Evolutionary conservation across 306 rosid genomes (phyloP).

Genomic region (Coriaria nepalensis): DNA sequence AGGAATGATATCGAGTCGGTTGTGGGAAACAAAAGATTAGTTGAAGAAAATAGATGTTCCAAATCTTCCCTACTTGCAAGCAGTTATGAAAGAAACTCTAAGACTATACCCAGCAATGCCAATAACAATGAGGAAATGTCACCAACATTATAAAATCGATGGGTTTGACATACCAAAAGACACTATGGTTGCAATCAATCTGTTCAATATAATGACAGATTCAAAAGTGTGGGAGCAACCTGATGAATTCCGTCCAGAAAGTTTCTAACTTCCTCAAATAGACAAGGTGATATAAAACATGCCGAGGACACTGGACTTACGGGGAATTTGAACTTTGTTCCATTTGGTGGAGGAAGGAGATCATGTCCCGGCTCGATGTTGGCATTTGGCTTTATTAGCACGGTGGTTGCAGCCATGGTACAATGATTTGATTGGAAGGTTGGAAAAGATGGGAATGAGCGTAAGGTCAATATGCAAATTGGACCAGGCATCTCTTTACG

Average conservation of each 20-base stretch:
- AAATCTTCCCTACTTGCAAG: slow-evolving; percentile 25
- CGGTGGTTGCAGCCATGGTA: slow-evolving; percentile 29
- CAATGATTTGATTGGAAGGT: slow-evolving; percentile 42
- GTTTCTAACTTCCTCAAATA: too few relatives aligned
- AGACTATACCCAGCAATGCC: slow-evolving; percentile 37
- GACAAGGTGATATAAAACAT: too few relatives aligned
- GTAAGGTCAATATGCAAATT: slow-evolving; percentile 20
- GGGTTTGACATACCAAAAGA: slow-evolving; percentile 23
- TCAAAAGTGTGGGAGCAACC: slow-evolving; percentile 29
- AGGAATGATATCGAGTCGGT: too few relatives aligned
- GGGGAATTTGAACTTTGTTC: slow-evolving; percentile 20
- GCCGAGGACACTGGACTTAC: too few relatives aligned
- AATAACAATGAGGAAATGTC: slow-evolving; percentile 21
- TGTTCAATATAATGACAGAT: slow-evolving; percentile 43
- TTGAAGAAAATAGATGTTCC: slow-evolving; percentile 29
- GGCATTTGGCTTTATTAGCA: slow-evolving; percentile 21
- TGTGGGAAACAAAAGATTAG: background rate
- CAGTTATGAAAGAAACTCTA: slow-evolving; percentile 23
- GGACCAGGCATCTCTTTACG: slow-evolving; percentile 26
- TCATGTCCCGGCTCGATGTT: slow-evolving; percentile 28
- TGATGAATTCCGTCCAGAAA: slow-evolving; percentile 18
- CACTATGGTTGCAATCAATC: slow-evolving; percentile 24
- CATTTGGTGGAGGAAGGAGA: slow-evolving; percentile 36
- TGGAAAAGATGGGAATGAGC: slow-evolving; percentile 16
- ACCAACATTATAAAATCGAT: slow-evolving; percentile 21